A percentile compares a stretch with the other conserved stretches of the same genome.
These are phyloP conservation scores for Phytophthora syringae DNA, from an alignment of 352 stramenopile species.

Conservation along the genomic window DNA sequence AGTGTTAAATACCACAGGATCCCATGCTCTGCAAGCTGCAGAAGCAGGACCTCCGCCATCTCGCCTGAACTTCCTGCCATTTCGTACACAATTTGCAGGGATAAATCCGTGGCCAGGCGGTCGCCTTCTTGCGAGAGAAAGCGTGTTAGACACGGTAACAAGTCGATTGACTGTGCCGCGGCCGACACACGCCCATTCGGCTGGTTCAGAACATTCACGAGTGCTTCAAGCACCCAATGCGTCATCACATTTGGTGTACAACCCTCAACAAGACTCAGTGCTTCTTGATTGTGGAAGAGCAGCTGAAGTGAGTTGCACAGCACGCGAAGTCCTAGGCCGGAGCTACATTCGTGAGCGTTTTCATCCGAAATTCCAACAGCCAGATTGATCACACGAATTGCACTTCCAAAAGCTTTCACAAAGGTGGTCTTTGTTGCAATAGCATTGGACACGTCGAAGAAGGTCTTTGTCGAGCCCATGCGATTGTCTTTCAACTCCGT, in stretches of 20 bases:
- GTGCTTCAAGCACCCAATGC: slow-evolving; percentile 80
- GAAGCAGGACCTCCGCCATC: slow-evolving; percentile 83
- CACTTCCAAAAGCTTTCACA: slow-evolving; percentile 74
- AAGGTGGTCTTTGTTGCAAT: slow-evolving; percentile 69
- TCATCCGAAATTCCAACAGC: slow-evolving; percentile 76
- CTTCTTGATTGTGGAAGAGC: slow-evolving; percentile 79
- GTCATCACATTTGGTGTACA: slow-evolving; percentile 78
- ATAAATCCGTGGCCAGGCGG: slow-evolving; percentile 71
- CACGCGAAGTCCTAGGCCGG: slow-evolving; percentile 70
- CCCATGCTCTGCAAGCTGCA: slow-evolving; percentile 83
- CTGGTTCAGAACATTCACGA: slow-evolving; percentile 85
- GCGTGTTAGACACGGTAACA: slow-evolving; percentile 79
- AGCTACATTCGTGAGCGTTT: slow-evolving; percentile 80
- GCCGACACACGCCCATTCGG: slow-evolving; percentile 82
- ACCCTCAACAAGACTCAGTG: slow-evolving; percentile 50
- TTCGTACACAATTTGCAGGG: slow-evolving; percentile 82
- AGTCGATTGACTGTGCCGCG: slow-evolving; percentile 80
- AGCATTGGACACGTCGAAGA: slow-evolving; percentile 62
- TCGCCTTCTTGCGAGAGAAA: slow-evolving; percentile 79
- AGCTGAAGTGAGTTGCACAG: slow-evolving; percentile 79
- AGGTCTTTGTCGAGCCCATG: slow-evolving; percentile 38
- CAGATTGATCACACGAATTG: slow-evolving; percentile 80
- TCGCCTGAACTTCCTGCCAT: slow-evolving; percentile 82
- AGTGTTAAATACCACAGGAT: slow-evolving; percentile 86
- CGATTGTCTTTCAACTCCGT: slow-evolving; percentile 69